A percentile compares a stretch with the other conserved stretches of the same genome.
phyloP scores from a whole-genome alignment of 306 rosid species.

The Geum urbanum region DNA sequence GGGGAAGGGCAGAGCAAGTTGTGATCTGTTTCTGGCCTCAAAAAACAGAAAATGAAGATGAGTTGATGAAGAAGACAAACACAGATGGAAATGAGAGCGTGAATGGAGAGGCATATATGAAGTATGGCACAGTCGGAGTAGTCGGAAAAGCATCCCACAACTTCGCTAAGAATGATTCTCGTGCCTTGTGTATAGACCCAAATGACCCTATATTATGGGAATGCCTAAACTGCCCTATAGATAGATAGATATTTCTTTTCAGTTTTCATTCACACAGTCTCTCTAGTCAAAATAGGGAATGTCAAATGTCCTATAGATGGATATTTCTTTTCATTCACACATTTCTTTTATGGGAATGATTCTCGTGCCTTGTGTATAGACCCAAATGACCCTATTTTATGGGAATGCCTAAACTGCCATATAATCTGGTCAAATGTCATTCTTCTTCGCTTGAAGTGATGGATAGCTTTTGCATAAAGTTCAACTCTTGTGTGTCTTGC shows the following conservation, averaged over 20 bases:
- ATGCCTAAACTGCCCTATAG: background rate
- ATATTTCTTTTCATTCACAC: too few species aligned
- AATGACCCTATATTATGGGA: background rate
- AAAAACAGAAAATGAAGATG: background rate
- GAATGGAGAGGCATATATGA: constrained; percentile 2
- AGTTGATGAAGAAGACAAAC: background rate
- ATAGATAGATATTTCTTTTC: constrained; percentile 15
- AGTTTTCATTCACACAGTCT: too few species aligned
- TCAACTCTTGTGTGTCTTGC: background rate
- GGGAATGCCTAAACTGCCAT: background rate
- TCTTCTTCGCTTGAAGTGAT: background rate
- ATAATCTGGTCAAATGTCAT: background rate
- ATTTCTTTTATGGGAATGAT: too few species aligned
- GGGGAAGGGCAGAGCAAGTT: constrained; percentile 7
- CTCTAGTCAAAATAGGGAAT: too few species aligned
- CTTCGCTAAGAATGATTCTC: background rate
- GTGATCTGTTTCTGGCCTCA: background rate
- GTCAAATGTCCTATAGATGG: too few species aligned
- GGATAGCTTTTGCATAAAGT: background rate
- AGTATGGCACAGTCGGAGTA: constrained; percentile 23
- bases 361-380: background rate
- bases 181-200: background rate
- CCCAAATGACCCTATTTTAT: constrained; percentile 5
- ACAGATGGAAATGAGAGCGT: background rate
- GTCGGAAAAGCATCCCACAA: constrained; percentile 24